These are phyloP conservation scores for Prunus salicina DNA, from an alignment of 306 rosid genomes.

Conservation along the genomic window DNA sequence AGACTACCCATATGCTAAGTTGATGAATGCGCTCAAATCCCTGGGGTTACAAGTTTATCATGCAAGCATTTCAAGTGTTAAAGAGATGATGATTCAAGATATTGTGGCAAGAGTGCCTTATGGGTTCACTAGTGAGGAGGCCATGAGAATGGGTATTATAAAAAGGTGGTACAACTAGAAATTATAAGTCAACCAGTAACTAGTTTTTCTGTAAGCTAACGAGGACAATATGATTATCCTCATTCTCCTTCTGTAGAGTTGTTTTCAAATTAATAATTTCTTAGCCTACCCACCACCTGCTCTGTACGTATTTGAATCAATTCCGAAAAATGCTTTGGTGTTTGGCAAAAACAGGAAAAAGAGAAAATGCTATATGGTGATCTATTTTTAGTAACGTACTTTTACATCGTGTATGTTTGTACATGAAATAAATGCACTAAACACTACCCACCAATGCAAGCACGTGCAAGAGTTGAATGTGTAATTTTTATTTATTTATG, in stretches of 20 bases:
- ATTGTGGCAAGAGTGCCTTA: conserved; percentile 42
- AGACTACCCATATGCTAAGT: conserved; percentile 43
- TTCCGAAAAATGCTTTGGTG: too few relatives aligned
- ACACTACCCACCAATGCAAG: too few relatives aligned
- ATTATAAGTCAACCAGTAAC: background rate
- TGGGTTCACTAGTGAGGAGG: conserved; percentile 25
- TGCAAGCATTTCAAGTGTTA: conserved; percentile 42
- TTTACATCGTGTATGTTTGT: too few relatives aligned
- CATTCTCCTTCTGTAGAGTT: background rate
- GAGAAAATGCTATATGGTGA: too few relatives aligned
- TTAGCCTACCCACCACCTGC: too few relatives aligned
- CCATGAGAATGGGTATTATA: conserved; percentile 29
- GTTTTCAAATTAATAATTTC: too few relatives aligned
- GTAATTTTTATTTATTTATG: too few relatives aligned
- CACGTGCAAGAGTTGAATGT: too few relatives aligned
- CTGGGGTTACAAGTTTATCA: conserved; percentile 35
- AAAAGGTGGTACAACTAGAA: conserved; percentile 13
- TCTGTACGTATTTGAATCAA: too few relatives aligned
- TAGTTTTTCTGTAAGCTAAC: background rate
- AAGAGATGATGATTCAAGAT: conserved; percentile 47
- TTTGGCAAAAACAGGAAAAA: too few relatives aligned
- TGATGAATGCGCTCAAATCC: conserved; percentile 41
- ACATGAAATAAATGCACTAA: too few relatives aligned
- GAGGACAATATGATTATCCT: background rate
- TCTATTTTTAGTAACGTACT: too few relatives aligned